Evolutionary conservation across 148 eudicot genomes (phyloP).

Genomic region (Gaultheria prostrata): DNA sequence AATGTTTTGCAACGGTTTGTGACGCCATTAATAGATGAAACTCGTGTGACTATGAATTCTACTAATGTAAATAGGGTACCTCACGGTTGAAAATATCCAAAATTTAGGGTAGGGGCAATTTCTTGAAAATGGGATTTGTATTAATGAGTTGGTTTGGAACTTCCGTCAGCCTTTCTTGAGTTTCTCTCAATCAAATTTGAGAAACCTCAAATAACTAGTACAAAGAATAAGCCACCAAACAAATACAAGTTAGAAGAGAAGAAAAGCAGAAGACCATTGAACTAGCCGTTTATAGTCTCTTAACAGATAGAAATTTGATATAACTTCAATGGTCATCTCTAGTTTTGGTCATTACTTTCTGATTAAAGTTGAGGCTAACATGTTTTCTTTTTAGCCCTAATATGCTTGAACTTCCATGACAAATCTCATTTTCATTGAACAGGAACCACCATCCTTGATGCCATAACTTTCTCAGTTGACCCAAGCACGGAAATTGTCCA

Average conservation of each 20-base stretch:
- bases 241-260: not conserved
- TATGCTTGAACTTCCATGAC: not conserved
- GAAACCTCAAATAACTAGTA: not conserved
- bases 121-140: not conserved
- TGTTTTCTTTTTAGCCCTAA: not conserved
- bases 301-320: not conserved
- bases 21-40: not conserved
- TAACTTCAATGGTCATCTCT: not conserved
- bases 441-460: conserved; percentile 76
- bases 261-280: not conserved
- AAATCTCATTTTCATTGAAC: conserved; percentile 14
- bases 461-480: conserved; percentile 52
- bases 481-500: conserved; percentile 52
- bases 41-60: not conserved
- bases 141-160: not conserved
- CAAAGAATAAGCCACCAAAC: not conserved
- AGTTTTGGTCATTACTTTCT: conserved; percentile 2
- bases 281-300: not conserved
- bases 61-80: no score
- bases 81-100: no score
- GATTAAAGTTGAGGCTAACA: not conserved
- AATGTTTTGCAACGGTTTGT: not conserved
- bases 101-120: not conserved
- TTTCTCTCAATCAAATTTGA: not conserved
- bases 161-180: not conserved